A percentile compares a stretch with the other conserved stretches of the same genome.
Evolutionary conservation across 176 grass and related monocot species (phyloP).

Genomic region (Cenchrus fungigraminus): DNA sequence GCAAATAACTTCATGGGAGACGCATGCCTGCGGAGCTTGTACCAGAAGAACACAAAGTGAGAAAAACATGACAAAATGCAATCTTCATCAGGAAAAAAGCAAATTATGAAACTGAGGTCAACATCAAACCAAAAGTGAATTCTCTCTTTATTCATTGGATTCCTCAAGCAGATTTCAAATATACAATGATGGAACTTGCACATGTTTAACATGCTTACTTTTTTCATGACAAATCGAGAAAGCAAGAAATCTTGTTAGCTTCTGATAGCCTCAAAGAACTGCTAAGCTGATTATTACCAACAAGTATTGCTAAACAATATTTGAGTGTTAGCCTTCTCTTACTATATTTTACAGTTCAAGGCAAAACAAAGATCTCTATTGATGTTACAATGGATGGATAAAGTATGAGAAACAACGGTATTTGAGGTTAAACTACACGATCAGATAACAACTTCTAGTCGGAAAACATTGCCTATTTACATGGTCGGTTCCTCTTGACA

Average conservation of each 20-base stretch:
- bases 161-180: slow-evolving; percentile 41
- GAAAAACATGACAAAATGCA: slow-evolving; percentile 55
- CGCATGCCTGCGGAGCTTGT: slow-evolving; percentile 35
- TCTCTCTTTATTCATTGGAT: slow-evolving; percentile 53
- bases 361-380: slow-evolving; percentile 14
- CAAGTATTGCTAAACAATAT: slow-evolving; percentile 10
- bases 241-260: slow-evolving; percentile 46
- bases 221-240: slow-evolving; percentile 38
- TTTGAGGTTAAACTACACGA: background rate
- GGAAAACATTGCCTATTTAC: slow-evolving; percentile 8
- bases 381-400: background rate
- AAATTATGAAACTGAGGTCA: slow-evolving; percentile 51
- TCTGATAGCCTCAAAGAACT: background rate
- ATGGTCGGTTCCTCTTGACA: slow-evolving; percentile 37
- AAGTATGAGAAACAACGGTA: background rate
- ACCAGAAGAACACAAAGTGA: slow-evolving; percentile 30
- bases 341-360: slow-evolving; percentile 3
- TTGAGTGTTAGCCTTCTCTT: background rate
- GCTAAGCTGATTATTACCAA: slow-evolving; percentile 7
- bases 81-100: slow-evolving; percentile 31
- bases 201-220: slow-evolving; percentile 52
- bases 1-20: slow-evolving; percentile 51
- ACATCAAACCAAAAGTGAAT: slow-evolving; percentile 53
- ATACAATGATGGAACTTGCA: slow-evolving; percentile 37
- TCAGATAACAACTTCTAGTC: slow-evolving; percentile 18